Evolutionary conservation across 2,329 filamentous ascomycete species (phyloP), one percentile per base, ranked within the genome.

Genomic region (Aspergillus sojae): DNA sequence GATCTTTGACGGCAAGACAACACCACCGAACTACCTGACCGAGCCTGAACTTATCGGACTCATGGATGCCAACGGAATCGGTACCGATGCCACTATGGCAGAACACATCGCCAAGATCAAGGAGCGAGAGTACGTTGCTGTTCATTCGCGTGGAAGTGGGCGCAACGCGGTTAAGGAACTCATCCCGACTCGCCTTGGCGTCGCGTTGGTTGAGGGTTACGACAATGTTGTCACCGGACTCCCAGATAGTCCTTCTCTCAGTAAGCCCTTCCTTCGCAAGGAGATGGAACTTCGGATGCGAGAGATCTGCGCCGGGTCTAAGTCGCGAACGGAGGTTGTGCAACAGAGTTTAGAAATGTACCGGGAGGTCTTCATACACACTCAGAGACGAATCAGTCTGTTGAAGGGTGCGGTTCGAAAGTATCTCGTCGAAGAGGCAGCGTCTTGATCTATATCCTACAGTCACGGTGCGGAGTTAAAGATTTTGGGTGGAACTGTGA

Each of bases 251-350:
- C 77, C 78, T 50, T 97, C 93, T 73, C 85, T 99, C 57, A 92
- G 93, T 76, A 98, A 98, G 78, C 95, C 95, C 0, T 98, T 98
- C 75, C 82, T 99, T 64, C 89, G 95, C 62, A 98, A 98, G 79
- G 93, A 99, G 83, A 97, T 97, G 93, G 95, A 99, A 79, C 81
- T 93, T 65, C 92, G 93, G 76, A 97, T 99, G 94, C 95, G 94
- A 76, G 92, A 92, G 62, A 97, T 99, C 62, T 98, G 95, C 79
- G 93, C 94, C 64, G 95, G 95, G 30, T 88, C 87, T 58, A 91
- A 88, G 67, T 91, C 89, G 39, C 90, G 88, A 72, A 85, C 86
- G 60, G 86, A 87, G 23, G 92, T 99, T 54, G 85, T 99, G 48
- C 85, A 89, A 60, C 90, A 96, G 77, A 97, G 91, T 75, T 82